A percentile compares a stretch with the other conserved stretches of the same genome.
Evolutionary conservation across 768 basidiomycete genomes (phyloP).

Genomic region (Pleurotus ostreatus): DNA sequence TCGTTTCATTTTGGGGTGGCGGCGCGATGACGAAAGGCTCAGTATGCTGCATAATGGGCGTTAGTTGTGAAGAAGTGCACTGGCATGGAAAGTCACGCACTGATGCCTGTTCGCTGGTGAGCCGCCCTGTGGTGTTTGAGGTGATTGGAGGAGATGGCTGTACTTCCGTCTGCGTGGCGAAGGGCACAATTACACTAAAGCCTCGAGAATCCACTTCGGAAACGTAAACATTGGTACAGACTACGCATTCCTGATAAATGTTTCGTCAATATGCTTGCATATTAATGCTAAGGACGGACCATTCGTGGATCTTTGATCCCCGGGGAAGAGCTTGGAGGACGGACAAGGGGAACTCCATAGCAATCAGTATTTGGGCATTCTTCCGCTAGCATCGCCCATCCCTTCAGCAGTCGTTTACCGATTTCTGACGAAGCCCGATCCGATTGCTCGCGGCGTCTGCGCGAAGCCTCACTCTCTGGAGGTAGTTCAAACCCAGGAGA

Average conservation of each 20-base stretch:
- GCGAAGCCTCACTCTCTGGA: constrained; percentile 60
- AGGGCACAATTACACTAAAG: constrained; percentile 38
- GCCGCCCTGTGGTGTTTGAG: no score
- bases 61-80: no score
- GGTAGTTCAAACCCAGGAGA: constrained; percentile 63
- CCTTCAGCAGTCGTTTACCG: constrained; percentile 70
- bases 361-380: constrained; percentile 71
- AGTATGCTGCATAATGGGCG: no score
- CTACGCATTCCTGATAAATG: constrained; percentile 67
- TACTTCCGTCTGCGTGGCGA: background rate
- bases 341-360: constrained; percentile 79
- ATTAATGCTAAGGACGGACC: constrained; percentile 32
- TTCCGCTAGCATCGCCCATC: constrained; percentile 89
- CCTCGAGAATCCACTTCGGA: constrained; percentile 50
- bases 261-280: constrained; percentile 21
- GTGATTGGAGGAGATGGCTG: no score
- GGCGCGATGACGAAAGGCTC: no score
- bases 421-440: constrained; percentile 79
- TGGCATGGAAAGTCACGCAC: no score
- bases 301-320: constrained; percentile 62
- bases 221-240: constrained; percentile 60
- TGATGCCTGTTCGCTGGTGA: no score
- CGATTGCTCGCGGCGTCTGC: constrained; percentile 73
- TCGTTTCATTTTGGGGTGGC: no score
- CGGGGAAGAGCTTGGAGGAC: constrained; percentile 58